phyloP scores from a whole-genome alignment of 108 stramenopile genomes.

The Craspedostauros australis region DNA sequence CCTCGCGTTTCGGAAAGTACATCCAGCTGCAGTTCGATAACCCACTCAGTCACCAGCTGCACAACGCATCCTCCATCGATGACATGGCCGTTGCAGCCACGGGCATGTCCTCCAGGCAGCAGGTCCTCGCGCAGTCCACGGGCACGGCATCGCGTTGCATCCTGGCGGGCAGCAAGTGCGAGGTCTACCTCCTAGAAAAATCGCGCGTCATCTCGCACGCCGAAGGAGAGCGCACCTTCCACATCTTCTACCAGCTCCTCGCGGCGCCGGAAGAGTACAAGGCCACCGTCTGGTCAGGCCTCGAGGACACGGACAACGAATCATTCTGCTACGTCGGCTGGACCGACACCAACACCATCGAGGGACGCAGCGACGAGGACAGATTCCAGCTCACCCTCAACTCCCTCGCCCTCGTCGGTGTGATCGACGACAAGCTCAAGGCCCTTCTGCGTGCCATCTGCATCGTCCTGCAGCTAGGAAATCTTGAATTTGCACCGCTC shows the following conservation, averaged over 20 bases:
- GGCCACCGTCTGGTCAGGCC: conserved; percentile 61
- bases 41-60: too few species aligned
- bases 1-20: conserved; percentile 86
- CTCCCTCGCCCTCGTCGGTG: conserved; percentile 65
- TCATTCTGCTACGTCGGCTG: conserved; percentile 70
- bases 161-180: conserved; percentile 69
- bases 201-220: conserved; percentile 88
- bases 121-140: conserved; percentile 10
- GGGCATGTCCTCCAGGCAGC: conserved; percentile 3
- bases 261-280: conserved; percentile 76
- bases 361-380: conserved; percentile 84
- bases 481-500: conserved; percentile 63
- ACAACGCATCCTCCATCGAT: conserved; percentile 29
- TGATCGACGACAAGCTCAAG: conserved; percentile 50
- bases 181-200: conserved; percentile 96
- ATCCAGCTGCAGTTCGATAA: conserved; percentile 80
- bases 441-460: conserved; percentile 67
- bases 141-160: conserved; percentile 14
- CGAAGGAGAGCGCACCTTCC: conserved; percentile 95
- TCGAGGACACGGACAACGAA: conserved; percentile 50
- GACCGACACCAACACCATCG: conserved; percentile 42
- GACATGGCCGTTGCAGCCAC: conserved; percentile 37
- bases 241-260: conserved; percentile 98
- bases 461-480: conserved; percentile 80
- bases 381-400: conserved; percentile 71